These are phyloP conservation scores for Marasmius tenuissimus DNA, from an alignment of 1,284 basidiomycete genomes.

Conservation along the genomic window DNA sequence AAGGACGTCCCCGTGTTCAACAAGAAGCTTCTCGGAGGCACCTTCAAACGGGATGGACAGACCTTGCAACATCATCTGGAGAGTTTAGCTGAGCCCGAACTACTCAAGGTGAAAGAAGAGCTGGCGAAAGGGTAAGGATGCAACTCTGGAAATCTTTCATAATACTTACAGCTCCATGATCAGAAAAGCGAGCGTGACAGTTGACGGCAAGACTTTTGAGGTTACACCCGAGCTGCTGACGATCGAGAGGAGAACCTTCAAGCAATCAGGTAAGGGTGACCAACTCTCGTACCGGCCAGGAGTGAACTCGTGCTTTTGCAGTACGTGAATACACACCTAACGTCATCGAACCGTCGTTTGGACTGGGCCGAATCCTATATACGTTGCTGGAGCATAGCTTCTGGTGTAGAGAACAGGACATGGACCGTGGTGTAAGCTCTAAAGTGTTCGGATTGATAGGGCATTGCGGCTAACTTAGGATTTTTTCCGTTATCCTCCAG, in stretches of 20 bases:
- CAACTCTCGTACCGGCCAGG: conserved; percentile 8
- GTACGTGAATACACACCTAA: conserved; percentile 96
- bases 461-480: conserved; percentile 12
- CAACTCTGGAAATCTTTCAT: neutral
- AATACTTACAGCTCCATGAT: neutral
- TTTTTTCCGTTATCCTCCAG: conserved; percentile 3
- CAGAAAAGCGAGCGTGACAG: conserved; percentile 5
- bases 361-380: conserved; percentile 96
- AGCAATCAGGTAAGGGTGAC: conserved; percentile 74
- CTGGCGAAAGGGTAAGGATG: conserved; percentile 67
- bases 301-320: conserved; percentile 28
- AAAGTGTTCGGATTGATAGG: conserved; percentile 15
- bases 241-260: conserved; percentile 86
- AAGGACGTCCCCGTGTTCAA: conserved; percentile 80
- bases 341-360: conserved; percentile 99
- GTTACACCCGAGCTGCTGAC: conserved; percentile 77
- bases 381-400: conserved; percentile 94
- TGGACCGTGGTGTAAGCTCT: conserved; percentile 79
- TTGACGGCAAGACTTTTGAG: conserved; percentile 11
- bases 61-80: conserved; percentile 71
- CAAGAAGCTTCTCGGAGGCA: conserved; percentile 89
- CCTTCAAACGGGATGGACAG: conserved; percentile 85
- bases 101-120: conserved; percentile 73
- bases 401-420: conserved; percentile 92
- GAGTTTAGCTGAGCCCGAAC: conserved; percentile 66